These are phyloP conservation scores for Exserohilum turcica DNA, from an alignment of 2,329 filamentous ascomycete species.

Conservation along the genomic window DNA sequence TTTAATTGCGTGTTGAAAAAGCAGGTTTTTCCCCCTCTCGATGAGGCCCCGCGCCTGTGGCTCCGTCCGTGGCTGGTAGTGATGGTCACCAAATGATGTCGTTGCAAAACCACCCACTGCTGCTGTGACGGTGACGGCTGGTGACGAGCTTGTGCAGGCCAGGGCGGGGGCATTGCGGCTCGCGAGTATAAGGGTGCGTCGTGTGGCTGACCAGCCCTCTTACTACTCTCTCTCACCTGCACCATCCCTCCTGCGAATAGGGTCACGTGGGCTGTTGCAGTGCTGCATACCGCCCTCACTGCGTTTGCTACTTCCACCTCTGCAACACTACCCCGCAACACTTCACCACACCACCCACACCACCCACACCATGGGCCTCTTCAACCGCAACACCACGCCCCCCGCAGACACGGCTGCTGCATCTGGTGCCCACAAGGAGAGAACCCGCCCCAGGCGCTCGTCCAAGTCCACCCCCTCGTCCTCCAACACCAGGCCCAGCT, in stretches of 20 bases:
- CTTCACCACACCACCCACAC: slow-evolving; percentile 1
- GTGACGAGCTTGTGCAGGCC: slow-evolving; percentile 15
- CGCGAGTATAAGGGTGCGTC: slow-evolving; percentile 3
- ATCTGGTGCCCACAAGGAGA: slow-evolving; percentile 39
- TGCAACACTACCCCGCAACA: not conserved
- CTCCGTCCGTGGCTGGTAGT: no score
- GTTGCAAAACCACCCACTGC: no score
- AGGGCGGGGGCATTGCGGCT: not conserved
- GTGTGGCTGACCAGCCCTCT: not conserved
- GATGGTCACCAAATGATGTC: slow-evolving; percentile 19
- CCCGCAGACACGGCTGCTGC: slow-evolving; percentile 45
- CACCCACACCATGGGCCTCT: slow-evolving; percentile 42
- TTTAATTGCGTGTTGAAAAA: no score
- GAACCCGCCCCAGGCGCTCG: slow-evolving; percentile 16
- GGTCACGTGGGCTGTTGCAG: no score
- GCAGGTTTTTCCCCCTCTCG: no score
- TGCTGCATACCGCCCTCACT: no score
- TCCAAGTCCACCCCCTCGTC: slow-evolving; percentile 22
- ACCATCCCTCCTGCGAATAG: not conserved
- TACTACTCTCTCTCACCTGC: not conserved
- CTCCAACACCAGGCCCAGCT: slow-evolving; percentile 56
- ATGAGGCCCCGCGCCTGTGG: no score
- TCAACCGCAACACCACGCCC: slow-evolving; percentile 43
- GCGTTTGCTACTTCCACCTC: slow-evolving; percentile 3
- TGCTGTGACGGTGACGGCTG: no score